These are phyloP conservation scores for Scedosporium aurantiacum DNA, from an alignment of 2,329 filamentous ascomycete genomes.

Conservation along the genomic window DNA sequence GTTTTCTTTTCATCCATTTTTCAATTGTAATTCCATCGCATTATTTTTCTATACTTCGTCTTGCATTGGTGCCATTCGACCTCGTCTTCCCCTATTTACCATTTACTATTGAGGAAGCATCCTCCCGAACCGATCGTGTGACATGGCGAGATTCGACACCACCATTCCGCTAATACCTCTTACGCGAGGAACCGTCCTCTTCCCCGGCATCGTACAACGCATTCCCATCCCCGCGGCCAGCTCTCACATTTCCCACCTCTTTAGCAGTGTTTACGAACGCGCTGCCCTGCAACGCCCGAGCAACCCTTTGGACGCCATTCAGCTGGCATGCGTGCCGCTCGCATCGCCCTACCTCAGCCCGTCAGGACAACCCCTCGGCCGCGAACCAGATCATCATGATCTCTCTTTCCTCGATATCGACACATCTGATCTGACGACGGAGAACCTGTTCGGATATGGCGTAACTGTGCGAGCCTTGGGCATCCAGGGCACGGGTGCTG, in stretches of 20 bases:
- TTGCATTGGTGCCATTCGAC: not conserved
- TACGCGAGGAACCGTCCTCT: constrained; percentile 66
- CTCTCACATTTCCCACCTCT: constrained; percentile 76
- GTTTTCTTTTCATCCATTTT: not conserved
- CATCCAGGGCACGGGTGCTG: constrained; percentile 62
- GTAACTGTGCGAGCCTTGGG: constrained; percentile 70
- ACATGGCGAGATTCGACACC: constrained; percentile 16
- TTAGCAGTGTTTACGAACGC: constrained; percentile 74
- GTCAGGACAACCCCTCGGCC: constrained; percentile 66
- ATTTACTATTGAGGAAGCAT: constrained; percentile 11
- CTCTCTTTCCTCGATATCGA: constrained; percentile 37
- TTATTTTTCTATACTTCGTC: not conserved
- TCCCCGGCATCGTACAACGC: constrained; percentile 76
- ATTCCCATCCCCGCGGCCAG: constrained; percentile 71
- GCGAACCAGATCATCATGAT: constrained; percentile 38
- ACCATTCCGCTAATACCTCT: constrained; percentile 71
- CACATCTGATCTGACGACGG: constrained; percentile 48
- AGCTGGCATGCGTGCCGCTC: constrained; percentile 80
- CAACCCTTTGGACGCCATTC: constrained; percentile 54
- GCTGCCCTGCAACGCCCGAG: constrained; percentile 56
- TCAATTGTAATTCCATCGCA: not conserved
- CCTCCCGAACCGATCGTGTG: not conserved
- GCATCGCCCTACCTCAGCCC: constrained; percentile 62
- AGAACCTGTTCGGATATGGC: constrained; percentile 73
- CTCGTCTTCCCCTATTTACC: constrained; percentile 14